phyloP scores from a whole-genome alignment of 768 basidiomycete genomes.

The Fistulinella prunicolor region DNA sequence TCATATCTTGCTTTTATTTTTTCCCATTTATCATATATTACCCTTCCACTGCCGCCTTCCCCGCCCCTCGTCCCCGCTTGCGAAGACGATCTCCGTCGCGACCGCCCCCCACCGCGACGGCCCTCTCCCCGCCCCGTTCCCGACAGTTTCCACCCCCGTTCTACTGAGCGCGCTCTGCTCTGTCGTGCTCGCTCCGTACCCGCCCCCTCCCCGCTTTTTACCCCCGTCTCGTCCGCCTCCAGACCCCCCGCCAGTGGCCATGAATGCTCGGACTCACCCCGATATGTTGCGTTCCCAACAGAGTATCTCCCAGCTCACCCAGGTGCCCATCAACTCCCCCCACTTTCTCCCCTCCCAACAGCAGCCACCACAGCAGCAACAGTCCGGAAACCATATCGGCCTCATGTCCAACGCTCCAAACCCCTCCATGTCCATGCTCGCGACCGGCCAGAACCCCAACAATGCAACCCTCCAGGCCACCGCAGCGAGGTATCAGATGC shows the following conservation, averaged over 20 bases:
- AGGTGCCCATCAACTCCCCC: conserved; percentile 33
- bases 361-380: conserved; percentile 35
- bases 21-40: conserved; percentile 12
- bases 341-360: conserved; percentile 41
- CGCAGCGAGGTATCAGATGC: conserved; percentile 32
- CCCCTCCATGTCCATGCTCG: conserved; percentile 40
- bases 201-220: conserved; percentile 3
- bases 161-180: conserved; percentile 3
- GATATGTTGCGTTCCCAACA: conserved; percentile 47
- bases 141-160: conserved; percentile 3
- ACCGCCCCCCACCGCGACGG: conserved; percentile 11
- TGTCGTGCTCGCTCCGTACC: not conserved
- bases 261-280: conserved; percentile 46
- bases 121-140: conserved; percentile 1
- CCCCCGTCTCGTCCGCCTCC: not conserved
- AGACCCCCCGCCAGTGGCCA: conserved; percentile 19
- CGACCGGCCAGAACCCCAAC: conserved; percentile 26
- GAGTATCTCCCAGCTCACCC: conserved; percentile 40
- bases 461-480: conserved; percentile 21
- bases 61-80: conserved; percentile 1
- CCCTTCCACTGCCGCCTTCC: not conserved
- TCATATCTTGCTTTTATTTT: conserved; percentile 28
- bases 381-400: conserved; percentile 33
- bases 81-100: conserved; percentile 18
- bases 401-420: conserved; percentile 36